phyloP scores from a whole-genome alignment of 768 basidiomycete genomes.

The Lepiota subincarnata region DNA sequence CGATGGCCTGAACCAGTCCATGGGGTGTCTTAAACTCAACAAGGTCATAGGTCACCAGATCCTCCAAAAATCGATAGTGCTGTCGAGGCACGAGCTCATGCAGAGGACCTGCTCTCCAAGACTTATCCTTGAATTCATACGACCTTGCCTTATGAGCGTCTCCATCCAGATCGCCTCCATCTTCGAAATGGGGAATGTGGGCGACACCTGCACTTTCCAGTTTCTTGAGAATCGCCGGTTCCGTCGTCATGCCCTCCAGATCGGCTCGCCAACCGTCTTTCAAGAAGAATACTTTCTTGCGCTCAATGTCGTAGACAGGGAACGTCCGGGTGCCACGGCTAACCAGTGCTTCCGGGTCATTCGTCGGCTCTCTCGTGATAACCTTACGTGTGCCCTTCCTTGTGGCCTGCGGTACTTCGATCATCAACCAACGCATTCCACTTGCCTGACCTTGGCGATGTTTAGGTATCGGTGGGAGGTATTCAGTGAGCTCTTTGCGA shows the following conservation, averaged over 20 bases:
- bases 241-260: constrained; percentile 14
- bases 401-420: not conserved
- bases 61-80: constrained; percentile 20
- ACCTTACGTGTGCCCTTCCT: constrained; percentile 9
- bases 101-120: constrained; percentile 13
- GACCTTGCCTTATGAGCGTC: constrained; percentile 15
- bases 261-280: constrained; percentile 27
- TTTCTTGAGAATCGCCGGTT: constrained; percentile 16
- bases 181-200: constrained; percentile 22
- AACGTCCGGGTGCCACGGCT: constrained; percentile 22
- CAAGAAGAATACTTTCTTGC: constrained; percentile 20
- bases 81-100: constrained; percentile 10
- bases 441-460: too few species aligned
- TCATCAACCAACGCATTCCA: too few species aligned
- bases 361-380: not conserved
- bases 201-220: constrained; percentile 17
- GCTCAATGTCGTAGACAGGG: constrained; percentile 14
- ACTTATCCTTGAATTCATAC: not conserved
- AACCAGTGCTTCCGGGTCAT: constrained; percentile 15
- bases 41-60: constrained; percentile 16
- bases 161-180: constrained; percentile 24
- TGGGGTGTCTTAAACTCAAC: constrained; percentile 14
- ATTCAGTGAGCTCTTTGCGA: too few species aligned
- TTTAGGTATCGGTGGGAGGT: constrained; percentile 2
- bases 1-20: constrained; percentile 16